Evolutionary conservation across 148 eudicot species (phyloP).

Genomic region (Fagopyrum tataricum): DNA sequence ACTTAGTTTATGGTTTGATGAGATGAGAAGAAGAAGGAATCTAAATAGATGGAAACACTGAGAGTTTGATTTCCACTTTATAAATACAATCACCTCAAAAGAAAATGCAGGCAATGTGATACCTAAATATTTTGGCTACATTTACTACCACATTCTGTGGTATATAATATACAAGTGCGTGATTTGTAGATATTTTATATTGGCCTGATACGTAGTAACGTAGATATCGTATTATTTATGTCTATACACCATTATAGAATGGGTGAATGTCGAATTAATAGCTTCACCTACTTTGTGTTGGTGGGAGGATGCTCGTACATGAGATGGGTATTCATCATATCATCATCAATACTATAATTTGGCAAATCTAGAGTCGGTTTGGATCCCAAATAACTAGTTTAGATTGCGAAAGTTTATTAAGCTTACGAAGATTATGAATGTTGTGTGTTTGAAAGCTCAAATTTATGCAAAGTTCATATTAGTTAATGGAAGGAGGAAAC

Average conservation of each 20-base stretch:
- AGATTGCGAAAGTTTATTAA: too few relatives aligned
- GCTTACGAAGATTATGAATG: too few relatives aligned
- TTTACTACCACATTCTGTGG: conserved; percentile 1
- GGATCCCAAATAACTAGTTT: too few relatives aligned
- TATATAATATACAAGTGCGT: not conserved
- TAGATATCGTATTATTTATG: too few relatives aligned
- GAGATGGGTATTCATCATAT: not conserved
- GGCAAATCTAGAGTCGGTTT: not conserved
- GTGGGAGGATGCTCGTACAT: not conserved
- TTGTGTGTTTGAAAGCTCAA: too few relatives aligned
- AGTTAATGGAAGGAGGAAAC: too few relatives aligned
- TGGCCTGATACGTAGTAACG: not conserved
- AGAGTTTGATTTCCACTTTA: not conserved
- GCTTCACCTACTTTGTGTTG: conserved; percentile 1
- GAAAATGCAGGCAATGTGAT: not conserved
- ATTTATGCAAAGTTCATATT: too few relatives aligned
- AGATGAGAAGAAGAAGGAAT: not conserved
- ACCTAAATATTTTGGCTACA: not conserved
- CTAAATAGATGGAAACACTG: not conserved
- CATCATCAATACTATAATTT: not conserved
- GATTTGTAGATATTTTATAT: not conserved
- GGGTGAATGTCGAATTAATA: not conserved
- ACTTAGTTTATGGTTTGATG: not conserved
- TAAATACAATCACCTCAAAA: not conserved
- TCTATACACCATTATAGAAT: not conserved